phyloP scores from a whole-genome alignment of 2,329 filamentous ascomycete species.

The Colletotrichum costaricense region DNA sequence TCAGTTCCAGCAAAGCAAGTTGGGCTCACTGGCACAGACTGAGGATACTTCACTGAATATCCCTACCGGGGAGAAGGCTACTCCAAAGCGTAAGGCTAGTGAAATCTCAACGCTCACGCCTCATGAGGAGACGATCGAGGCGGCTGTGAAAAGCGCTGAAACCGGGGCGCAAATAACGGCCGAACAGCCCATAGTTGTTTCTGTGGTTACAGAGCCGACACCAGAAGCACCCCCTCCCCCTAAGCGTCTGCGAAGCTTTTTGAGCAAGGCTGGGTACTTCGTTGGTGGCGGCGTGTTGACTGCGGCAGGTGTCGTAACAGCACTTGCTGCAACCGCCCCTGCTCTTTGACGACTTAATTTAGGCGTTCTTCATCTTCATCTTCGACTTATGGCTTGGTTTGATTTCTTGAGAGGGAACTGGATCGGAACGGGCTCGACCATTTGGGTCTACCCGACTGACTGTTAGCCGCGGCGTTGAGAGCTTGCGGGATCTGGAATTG shows the following conservation, averaged over 20 bases:
- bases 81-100: slow-evolving; percentile 47
- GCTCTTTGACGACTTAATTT: slow-evolving; percentile 1
- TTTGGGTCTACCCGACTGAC: not conserved
- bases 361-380: not conserved
- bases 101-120: slow-evolving; percentile 41
- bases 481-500: not conserved
- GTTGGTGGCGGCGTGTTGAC: slow-evolving; percentile 17
- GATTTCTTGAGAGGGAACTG: not conserved
- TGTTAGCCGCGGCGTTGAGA: slow-evolving; percentile 1
- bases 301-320: slow-evolving; percentile 14
- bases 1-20: slow-evolving; percentile 35
- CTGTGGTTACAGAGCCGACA: not conserved
- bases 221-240: not conserved
- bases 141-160: slow-evolving; percentile 14
- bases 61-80: not conserved
- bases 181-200: not conserved
- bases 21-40: not conserved
- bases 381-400: not conserved
- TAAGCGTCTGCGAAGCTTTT: slow-evolving; percentile 10
- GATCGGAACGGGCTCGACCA: not conserved
- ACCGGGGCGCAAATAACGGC: not conserved
- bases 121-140: slow-evolving; percentile 34
- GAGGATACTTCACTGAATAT: not conserved
- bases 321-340: slow-evolving; percentile 26
- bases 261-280: slow-evolving; percentile 14